Evolutionary conservation across 108 stramenopile genomes (phyloP).

Genomic region (Fistulifera pelliculosa): DNA sequence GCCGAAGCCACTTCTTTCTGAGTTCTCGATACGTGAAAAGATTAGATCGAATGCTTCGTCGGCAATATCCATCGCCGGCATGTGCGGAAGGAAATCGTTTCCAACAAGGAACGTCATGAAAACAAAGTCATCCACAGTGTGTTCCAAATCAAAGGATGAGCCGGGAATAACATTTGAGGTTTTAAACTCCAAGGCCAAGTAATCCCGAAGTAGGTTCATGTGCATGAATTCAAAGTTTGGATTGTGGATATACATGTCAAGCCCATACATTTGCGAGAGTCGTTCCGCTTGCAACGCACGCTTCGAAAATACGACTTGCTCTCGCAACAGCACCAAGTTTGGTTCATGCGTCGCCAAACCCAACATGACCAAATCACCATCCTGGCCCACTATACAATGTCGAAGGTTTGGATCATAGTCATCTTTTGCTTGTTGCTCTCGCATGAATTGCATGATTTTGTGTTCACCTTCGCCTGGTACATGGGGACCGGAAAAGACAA

Average conservation of each 20-base stretch:
- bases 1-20: conserved; percentile 57
- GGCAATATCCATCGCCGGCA: conserved; percentile 94
- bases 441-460: conserved; percentile 98
- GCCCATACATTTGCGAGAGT: neutral
- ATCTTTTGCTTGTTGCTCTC: conserved; percentile 50
- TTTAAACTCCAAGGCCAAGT: conserved; percentile 89
- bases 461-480: conserved; percentile 99
- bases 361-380: conserved; percentile 99
- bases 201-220: conserved; percentile 89
- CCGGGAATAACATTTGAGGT: conserved; percentile 42
- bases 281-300: conserved; percentile 6
- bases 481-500: conserved; percentile 94
- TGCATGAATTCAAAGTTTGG: conserved; percentile 94
- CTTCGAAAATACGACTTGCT: conserved; percentile 82
- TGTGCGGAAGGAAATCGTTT: conserved; percentile 97
- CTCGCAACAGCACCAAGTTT: conserved; percentile 85
- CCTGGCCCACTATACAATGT: conserved; percentile 98
- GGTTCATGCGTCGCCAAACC: conserved; percentile 96
- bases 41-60: conserved; percentile 94
- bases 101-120: conserved; percentile 97
- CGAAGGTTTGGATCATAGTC: conserved; percentile 86
- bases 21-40: conserved; percentile 85
- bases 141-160: conserved; percentile 70
- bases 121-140: conserved; percentile 97
- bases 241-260: conserved; percentile 71